Percentiles rank a stretch among this genome's conserved stretches.
Conservation (phyloP, 768 basidiomycete genomes). For the Mycena albidolilacea region DNA sequence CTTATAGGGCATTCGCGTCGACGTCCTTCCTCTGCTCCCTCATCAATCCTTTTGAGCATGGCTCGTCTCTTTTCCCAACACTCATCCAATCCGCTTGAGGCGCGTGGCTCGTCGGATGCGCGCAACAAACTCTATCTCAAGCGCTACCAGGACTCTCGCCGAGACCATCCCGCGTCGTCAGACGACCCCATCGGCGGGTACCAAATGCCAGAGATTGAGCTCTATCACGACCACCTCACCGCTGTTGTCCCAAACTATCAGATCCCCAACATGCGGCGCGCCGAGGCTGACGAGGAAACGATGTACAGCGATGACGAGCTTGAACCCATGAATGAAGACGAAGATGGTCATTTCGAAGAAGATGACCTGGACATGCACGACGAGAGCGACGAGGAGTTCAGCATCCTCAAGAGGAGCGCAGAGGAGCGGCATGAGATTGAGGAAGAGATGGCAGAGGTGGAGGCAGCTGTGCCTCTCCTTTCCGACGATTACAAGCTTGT, state of each 20-base stretch:
- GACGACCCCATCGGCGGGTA: conserved; percentile 66
- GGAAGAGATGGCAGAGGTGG: conserved; percentile 82
- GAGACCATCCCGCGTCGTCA: conserved; percentile 55
- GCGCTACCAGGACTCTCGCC: conserved; percentile 50
- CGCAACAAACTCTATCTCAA: conserved; percentile 64
- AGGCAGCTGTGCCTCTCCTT: conserved; percentile 76
- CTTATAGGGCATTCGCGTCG: too few species aligned
- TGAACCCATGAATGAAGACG: conserved; percentile 44
- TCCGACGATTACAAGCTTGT: conserved; percentile 80
- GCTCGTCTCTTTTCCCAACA: conserved; percentile 68
- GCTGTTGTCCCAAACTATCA: conserved; percentile 53
- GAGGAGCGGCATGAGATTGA: conserved; percentile 84
- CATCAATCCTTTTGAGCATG: not conserved
- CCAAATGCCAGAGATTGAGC: conserved; percentile 54
- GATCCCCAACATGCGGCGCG: conserved; percentile 38
- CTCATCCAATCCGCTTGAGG: conserved; percentile 82
- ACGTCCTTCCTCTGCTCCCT: too few species aligned
- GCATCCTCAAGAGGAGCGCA: conserved; percentile 67
- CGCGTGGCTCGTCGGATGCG: conserved; percentile 64
- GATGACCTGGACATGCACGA: conserved; percentile 48
- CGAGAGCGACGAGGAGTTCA: conserved; percentile 74
- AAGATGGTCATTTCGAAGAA: conserved; percentile 51
- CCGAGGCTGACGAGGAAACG: conserved; percentile 60
- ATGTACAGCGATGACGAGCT: conserved; percentile 66
- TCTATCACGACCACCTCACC: conserved; percentile 68